Evolutionary conservation across 2,329 filamentous ascomycete species (phyloP), one percentile per base, ranked within the genome.

Genomic region (Ceratocystis lukuohia): DNA sequence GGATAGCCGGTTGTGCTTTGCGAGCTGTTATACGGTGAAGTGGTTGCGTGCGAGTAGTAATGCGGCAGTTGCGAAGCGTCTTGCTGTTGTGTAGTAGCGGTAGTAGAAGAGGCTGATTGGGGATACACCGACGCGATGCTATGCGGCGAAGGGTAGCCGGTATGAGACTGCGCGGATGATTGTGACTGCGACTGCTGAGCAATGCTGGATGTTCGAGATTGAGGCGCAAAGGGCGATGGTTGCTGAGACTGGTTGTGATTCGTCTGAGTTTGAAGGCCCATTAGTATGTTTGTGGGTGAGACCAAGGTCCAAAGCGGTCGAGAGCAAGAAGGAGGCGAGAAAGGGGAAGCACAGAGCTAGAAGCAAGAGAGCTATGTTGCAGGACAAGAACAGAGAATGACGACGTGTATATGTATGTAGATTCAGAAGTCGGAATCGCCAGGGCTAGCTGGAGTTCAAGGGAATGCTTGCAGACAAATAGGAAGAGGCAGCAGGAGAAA

Each of bases 1-100:
- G 89, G 87, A 77, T 96, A 96, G 78, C 88, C 88, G 77, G 88
- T 89, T 66, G 88, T 86, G 69, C 88, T 84, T 77, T 88, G 90
- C 71, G 89, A 86, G 66, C 89, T 88, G 77, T 88, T 91, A 79
- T 96, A 96, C 12, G 64, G 64, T 41, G 66, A 67, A 10, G 89
- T 84, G 74, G 86, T 90, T 69, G 88, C 84, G 74, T 94, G 89
- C 67, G 88, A 84, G 73, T 88, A 85, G 76, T 93, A 96, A 57
- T 67, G 66, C 72, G 85, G 82, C 64, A 88, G 78, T 71, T 72
- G 75, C 68, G 95, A 88, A 72, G 85, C 84, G 62, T 82, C 77
- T 73, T 82, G 80, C 72, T 87, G 86, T 57, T 82, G 81, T 7
- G 53, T 33, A 72, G 79, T 83, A 67, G 81, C 78, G 28, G 79